Base-by-base conservation (phyloP, 2,329 filamentous ascomycete genomes). In the Botrytis squamosa region DNA sequence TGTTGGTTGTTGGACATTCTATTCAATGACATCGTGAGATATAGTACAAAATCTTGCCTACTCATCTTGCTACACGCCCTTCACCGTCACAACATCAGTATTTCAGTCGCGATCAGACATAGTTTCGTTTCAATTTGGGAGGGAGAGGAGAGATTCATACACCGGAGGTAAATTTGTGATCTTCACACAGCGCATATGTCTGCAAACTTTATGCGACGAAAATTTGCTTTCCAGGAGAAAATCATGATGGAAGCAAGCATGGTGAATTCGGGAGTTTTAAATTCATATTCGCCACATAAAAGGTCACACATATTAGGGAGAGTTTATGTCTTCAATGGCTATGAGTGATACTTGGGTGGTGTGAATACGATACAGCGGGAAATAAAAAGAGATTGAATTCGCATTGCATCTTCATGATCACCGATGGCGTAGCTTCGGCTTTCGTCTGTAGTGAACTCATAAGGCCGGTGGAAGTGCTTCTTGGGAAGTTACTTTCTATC, bases 401-500 rank as follows among this genome's bases (percentile, higher is more conserved):
- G 65, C 65, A 57, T 3, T 68, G 22, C 18, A 69, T 33, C 66
- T 57, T 44, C 66, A 42, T 57, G 66, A n/a, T 25, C 25, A 44
- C n/a, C 25, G 18, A 57, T 33, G n/a, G 38, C 38, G 18, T 69
- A 33, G 66, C 22, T 42, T 44, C 25, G 49, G 36, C 49, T 69
- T 57, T 42, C 66, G 38, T 33, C 66, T 44, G 66, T 69, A 44
- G n/a, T 69, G n/a, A 57, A 57, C 22, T 42, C 49, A 69, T 69
- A 18, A 20, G 38, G 66, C 18, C 57, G 5, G 49, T 49, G 29
- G 66, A 25, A 40, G n/a, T 69, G 10, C 66, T 57, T 42, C 40
- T 57, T 42, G 16, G 10, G 12, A 42, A 29, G 49, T 69, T 16
- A n/a, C 10, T 57, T 29, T 57, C n/a, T 57, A 20, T 25, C 33